Percentiles rank a stretch among this genome's conserved stretches.
These are phyloP conservation scores for Monilinia fructigena DNA, from an alignment of 2,329 filamentous ascomycete genomes.

Conservation along the genomic window DNA sequence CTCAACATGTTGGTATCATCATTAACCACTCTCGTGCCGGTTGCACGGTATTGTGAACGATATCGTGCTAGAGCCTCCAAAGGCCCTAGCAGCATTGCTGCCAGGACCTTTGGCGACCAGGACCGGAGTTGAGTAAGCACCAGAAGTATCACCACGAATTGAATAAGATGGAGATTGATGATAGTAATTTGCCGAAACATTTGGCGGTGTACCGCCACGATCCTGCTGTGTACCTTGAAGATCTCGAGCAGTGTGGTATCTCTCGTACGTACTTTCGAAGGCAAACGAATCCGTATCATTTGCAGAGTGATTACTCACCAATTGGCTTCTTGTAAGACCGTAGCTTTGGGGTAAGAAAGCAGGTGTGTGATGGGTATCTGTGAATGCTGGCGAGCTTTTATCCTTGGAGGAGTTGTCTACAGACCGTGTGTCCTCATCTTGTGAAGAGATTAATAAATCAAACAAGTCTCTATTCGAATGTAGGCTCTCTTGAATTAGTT, in stretches of 20 bases:
- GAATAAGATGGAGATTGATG: neutral
- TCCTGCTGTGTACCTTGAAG: neutral
- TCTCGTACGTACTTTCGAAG: slow-evolving; percentile 1
- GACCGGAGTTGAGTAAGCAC: neutral
- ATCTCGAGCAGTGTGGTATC: neutral
- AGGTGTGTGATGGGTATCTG: neutral
- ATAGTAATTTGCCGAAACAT: neutral
- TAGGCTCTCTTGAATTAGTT: slow-evolving; percentile 4
- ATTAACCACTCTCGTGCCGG: no score
- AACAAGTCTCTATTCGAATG: neutral
- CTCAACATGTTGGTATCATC: no score
- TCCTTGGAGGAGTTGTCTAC: no score
- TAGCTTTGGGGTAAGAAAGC: neutral
- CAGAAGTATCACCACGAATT: neutral
- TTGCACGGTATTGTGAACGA: neutral
- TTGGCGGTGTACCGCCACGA: neutral
- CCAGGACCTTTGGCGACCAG: neutral
- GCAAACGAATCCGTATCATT: slow-evolving; percentile 5
- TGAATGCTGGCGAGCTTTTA: neutral
- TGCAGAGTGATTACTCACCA: slow-evolving; percentile 4
- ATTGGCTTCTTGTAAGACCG: neutral
- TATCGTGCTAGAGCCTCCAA: neutral
- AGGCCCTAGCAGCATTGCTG: neutral
- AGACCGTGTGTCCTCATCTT: neutral
- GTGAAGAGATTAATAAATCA: neutral